A percentile compares a stretch with the other conserved stretches of the same genome.
Conservation (phyloP, 352 stramenopile genomes). For the Phytophthora pisi region DNA sequence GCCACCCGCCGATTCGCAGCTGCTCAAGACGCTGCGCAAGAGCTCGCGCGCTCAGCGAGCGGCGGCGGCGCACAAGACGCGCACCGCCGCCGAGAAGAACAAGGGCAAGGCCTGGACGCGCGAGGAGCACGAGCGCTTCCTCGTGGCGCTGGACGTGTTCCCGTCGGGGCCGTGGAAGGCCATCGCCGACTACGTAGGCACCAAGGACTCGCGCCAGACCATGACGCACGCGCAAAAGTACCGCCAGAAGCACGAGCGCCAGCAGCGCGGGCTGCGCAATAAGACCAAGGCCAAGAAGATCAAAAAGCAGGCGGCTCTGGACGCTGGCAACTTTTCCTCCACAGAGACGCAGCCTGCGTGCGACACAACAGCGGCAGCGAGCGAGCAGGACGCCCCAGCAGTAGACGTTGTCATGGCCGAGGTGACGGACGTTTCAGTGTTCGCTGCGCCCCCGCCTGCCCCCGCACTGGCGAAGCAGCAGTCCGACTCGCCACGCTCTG, state of each 20-base stretch:
- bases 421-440: slow-evolving; percentile 13
- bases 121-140: slow-evolving; percentile 63
- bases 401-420: slow-evolving; percentile 14
- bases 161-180: slow-evolving; percentile 67
- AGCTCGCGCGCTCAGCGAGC: slow-evolving; percentile 2
- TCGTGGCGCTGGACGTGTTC: slow-evolving; percentile 59
- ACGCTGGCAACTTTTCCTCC: not conserved
- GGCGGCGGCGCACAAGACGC: slow-evolving; percentile 15
- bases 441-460: slow-evolving; percentile 15
- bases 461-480: slow-evolving; percentile 23
- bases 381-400: not conserved
- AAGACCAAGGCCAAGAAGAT: slow-evolving; percentile 37
- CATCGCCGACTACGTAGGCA: slow-evolving; percentile 63
- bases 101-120: slow-evolving; percentile 65
- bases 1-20: slow-evolving; percentile 30
- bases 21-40: slow-evolving; percentile 36
- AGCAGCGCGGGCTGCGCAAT: slow-evolving; percentile 56
- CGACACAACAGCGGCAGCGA: slow-evolving; percentile 3
- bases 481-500: slow-evolving; percentile 46
- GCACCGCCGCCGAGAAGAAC: slow-evolving; percentile 45
- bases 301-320: slow-evolving; percentile 6
- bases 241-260: slow-evolving; percentile 71
- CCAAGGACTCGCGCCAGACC: slow-evolving; percentile 92
- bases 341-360: not conserved
- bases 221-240: slow-evolving; percentile 87